Evolutionary conservation across 2,329 filamentous ascomycete species (phyloP).

Genomic region (Apiospora sp.): DNA sequence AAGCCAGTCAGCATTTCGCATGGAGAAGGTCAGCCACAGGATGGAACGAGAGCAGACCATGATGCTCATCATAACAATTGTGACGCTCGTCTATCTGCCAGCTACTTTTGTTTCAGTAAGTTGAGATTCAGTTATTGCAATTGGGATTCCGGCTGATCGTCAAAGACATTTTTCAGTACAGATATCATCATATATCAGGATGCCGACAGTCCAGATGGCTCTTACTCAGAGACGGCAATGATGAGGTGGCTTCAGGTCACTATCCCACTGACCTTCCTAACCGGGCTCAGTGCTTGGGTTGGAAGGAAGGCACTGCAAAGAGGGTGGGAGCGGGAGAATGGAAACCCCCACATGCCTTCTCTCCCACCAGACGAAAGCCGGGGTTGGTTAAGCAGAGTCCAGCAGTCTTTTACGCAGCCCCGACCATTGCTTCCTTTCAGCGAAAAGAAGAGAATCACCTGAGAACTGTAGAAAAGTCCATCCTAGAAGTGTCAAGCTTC

Average conservation of each 20-base stretch:
- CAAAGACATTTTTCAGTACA: slow-evolving; percentile 46
- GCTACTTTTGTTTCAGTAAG: slow-evolving; percentile 47
- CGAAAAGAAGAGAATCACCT: background rate
- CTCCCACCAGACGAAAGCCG: background rate
- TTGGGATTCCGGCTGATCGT: background rate
- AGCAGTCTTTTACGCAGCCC: background rate
- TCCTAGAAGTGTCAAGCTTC: background rate
- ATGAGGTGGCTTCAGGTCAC: slow-evolving; percentile 47
- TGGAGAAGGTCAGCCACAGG: slow-evolving; percentile 34
- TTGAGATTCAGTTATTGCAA: background rate
- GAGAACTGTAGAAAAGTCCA: background rate
- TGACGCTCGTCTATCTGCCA: slow-evolving; percentile 45
- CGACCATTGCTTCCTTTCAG: background rate
- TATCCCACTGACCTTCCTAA: slow-evolving; percentile 46
- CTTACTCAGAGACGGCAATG: slow-evolving; percentile 43
- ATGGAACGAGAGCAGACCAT: slow-evolving; percentile 35
- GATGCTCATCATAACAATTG: slow-evolving; percentile 45
- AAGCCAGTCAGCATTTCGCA: slow-evolving; percentile 41
- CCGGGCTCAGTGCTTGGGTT: slow-evolving; percentile 30
- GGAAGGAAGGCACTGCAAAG: background rate
- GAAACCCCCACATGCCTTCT: background rate
- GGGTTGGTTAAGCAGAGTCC: background rate
- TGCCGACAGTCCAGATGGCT: slow-evolving; percentile 30
- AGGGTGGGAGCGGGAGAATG: background rate
- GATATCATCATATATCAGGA: slow-evolving; percentile 32